These are phyloP conservation scores for Zhuliangozyma parablackwelliae DNA, from an alignment of 1,139 yeast species.

Conservation along the genomic window DNA sequence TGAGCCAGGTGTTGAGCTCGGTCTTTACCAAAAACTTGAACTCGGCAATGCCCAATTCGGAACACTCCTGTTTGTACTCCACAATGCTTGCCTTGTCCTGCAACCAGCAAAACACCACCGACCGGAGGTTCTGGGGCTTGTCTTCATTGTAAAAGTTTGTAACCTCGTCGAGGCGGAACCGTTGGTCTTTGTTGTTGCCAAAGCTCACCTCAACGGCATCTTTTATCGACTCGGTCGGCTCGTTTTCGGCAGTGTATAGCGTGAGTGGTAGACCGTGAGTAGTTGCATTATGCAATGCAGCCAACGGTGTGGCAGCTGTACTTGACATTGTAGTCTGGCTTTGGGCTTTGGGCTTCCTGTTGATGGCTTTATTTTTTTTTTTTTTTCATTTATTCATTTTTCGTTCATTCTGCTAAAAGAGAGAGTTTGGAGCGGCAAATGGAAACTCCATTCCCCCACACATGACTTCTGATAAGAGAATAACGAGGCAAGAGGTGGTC, in stretches of 20 bases:
- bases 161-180: constrained; percentile 32
- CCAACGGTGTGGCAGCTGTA: constrained; percentile 8
- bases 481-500: too few relatives aligned
- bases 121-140: constrained; percentile 47
- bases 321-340: too few relatives aligned
- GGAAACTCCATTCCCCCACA: too few relatives aligned
- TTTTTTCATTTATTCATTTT: too few relatives aligned
- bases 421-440: too few relatives aligned
- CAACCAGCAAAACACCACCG: constrained; percentile 78
- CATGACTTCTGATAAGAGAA: too few relatives aligned
- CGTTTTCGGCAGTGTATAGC: constrained; percentile 17
- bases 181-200: constrained; percentile 16
- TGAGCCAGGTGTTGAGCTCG: constrained; percentile 77
- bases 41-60: constrained; percentile 58
- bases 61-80: constrained; percentile 76
- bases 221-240: constrained; percentile 20
- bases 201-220: constrained; percentile 35
- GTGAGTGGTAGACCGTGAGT: constrained; percentile 20
- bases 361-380: too few relatives aligned
- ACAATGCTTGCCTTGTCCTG: constrained; percentile 73
- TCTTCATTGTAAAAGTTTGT: constrained; percentile 60
- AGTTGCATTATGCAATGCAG: constrained; percentile 22
- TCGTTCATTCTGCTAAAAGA: too few relatives aligned
- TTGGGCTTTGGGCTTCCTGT: too few relatives aligned
- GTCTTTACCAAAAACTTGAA: constrained; percentile 84